Evolutionary conservation across 2,329 filamentous ascomycete genomes (phyloP).

Genomic region (Monosporascus sp.): DNA sequence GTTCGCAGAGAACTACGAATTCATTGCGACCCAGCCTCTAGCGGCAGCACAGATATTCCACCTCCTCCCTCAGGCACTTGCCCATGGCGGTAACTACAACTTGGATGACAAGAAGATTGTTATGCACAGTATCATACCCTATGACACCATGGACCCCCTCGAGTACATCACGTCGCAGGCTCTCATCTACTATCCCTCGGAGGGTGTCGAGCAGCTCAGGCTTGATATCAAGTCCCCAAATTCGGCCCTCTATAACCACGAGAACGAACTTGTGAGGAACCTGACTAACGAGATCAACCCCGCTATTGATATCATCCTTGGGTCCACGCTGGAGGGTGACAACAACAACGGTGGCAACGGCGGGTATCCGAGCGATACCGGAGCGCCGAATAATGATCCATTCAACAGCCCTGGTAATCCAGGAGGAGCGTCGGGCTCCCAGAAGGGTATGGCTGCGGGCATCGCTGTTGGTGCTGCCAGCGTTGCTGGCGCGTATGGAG

Average conservation of each 20-base stretch:
- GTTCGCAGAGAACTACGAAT: constrained; percentile 74
- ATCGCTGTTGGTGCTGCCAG: constrained; percentile 73
- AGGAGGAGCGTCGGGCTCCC: constrained; percentile 46
- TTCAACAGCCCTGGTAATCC: constrained; percentile 34
- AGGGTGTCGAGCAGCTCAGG: constrained; percentile 61
- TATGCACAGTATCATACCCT: constrained; percentile 69
- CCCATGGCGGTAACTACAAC: constrained; percentile 55
- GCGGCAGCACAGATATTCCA: constrained; percentile 82
- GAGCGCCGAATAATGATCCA: constrained; percentile 29
- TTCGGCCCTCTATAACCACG: constrained; percentile 70
- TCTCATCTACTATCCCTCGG: constrained; percentile 68
- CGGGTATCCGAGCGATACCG: constrained; percentile 27
- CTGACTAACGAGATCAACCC: constrained; percentile 80
- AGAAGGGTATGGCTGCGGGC: constrained; percentile 57
- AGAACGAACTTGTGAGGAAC: constrained; percentile 58
- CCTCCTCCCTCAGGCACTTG: constrained; percentile 66
- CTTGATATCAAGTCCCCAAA: constrained; percentile 66
- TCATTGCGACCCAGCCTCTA: constrained; percentile 65
- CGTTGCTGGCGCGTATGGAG: constrained; percentile 81
- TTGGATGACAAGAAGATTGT: constrained; percentile 42
- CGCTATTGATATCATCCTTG: constrained; percentile 62
- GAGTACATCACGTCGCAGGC: constrained; percentile 80
- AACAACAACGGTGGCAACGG: constrained; percentile 33
- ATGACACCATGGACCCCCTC: constrained; percentile 62
- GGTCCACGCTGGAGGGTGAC: constrained; percentile 35